Conservation (phyloP, 2,329 filamentous ascomycete genomes). For the Teratosphaeriaceae sp. region DNA sequence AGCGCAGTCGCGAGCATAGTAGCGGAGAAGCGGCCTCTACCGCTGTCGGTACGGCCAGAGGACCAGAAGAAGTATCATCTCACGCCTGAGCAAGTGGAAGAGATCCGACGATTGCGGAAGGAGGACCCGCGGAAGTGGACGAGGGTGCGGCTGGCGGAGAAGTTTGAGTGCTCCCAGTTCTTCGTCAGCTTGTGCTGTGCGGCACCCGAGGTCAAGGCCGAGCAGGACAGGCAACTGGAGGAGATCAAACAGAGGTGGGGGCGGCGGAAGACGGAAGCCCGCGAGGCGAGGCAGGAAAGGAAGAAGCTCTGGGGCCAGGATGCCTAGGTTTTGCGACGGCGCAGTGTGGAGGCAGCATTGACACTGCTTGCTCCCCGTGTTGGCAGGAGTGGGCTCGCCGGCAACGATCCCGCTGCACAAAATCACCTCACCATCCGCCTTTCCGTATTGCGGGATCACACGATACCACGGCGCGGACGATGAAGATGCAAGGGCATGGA, state of each 20-base stretch:
- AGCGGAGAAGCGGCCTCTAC: constrained; percentile 26
- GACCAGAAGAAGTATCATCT: constrained; percentile 58
- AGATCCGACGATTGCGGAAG: constrained; percentile 51
- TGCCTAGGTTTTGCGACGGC: no score
- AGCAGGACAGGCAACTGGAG: constrained; percentile 41
- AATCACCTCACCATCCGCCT: no score
- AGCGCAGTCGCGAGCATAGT: constrained; percentile 7
- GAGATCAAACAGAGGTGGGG: constrained; percentile 56
- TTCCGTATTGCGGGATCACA: no score
- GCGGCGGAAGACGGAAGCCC: constrained; percentile 50
- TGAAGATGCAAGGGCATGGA: no score
- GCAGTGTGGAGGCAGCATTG: no score
- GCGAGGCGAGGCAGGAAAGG: constrained; percentile 54
- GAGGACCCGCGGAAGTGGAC: constrained; percentile 56
- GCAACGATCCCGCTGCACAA: no score
- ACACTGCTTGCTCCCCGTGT: no score
- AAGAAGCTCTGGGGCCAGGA: constrained; percentile 56
- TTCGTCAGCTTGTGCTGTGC: constrained; percentile 56
- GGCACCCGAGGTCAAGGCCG: constrained; percentile 40
- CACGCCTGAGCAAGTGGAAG: constrained; percentile 48
- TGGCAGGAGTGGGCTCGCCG: no score
- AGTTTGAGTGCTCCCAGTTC: constrained; percentile 56
- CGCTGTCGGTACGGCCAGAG: constrained; percentile 41
- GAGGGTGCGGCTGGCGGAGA: constrained; percentile 51
- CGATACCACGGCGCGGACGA: no score